These are phyloP conservation scores for Aspergillus neoniger DNA, from an alignment of 2,329 filamentous ascomycete species.

Conservation along the genomic window DNA sequence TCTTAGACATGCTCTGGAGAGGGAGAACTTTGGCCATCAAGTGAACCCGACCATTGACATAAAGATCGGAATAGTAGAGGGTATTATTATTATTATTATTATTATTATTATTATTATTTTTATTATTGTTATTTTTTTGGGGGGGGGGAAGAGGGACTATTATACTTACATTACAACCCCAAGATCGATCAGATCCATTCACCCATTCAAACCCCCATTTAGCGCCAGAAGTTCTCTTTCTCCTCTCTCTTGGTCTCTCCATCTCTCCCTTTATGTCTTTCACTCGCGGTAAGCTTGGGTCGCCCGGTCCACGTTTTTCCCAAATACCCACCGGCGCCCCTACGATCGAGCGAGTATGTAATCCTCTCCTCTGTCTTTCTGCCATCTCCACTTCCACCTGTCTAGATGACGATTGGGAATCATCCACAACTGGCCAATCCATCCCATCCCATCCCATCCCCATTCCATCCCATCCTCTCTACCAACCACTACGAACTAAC, in stretches of 20 bases:
- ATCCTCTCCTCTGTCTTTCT: slow-evolving; percentile 22
- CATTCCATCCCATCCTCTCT: neutral
- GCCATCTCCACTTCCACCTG: slow-evolving; percentile 31
- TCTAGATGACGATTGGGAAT: slow-evolving; percentile 33
- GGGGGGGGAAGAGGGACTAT: too few species aligned
- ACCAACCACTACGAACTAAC: neutral
- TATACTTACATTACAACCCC: too few species aligned
- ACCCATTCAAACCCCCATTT: neutral
- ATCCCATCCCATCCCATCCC: neutral
- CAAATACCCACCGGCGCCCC: slow-evolving; percentile 11
- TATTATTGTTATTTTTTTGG: too few species aligned
- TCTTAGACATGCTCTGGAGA: too few species aligned
- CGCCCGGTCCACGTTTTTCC: slow-evolving; percentile 19
- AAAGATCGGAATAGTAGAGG: too few species aligned
- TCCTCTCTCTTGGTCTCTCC: too few species aligned
- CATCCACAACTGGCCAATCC: slow-evolving; percentile 13
- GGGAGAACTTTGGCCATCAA: neutral
- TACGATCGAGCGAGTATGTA: slow-evolving; percentile 13
- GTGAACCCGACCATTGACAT: too few species aligned
- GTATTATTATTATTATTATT: too few species aligned
- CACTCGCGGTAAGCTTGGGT: slow-evolving; percentile 1
- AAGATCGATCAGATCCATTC: neutral
- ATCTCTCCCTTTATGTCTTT: neutral
- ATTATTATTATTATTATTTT: too few species aligned
- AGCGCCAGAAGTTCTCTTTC: neutral